Base-by-base conservation (phyloP, 345 rosid genomes). In the Acer yangbiense region DNA sequence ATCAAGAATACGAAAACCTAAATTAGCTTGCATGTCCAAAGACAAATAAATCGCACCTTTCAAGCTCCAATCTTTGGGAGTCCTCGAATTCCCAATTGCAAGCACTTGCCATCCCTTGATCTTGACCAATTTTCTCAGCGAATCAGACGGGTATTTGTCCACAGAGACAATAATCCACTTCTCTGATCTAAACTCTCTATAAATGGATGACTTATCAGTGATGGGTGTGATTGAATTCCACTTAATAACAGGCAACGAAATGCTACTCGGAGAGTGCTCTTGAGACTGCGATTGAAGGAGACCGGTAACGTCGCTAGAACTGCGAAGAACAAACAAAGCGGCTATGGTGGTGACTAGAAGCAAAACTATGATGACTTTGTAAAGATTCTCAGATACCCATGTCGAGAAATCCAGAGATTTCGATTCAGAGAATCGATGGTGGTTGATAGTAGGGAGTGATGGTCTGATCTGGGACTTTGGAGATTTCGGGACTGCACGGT, bases 31-130 rank as follows among this genome's bases (percentile, higher is more conserved):
- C 80, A 85, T 90, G 75, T 94, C 99, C 9, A 96, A 80, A 57
- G 99, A 94, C 78, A 96, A 65, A 84, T 82, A 94, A 41, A 96
- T 91, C 1, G 92, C 86, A 78, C 99, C 98, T 86, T 96, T 96
- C 32, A 97, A 88, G 68, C 61, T 86, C 99, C 99, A 97, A 80
- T 94, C 98, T 16, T 73, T 80, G 0, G 98, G 99, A 1, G 97
- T 97, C 81, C 70, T 76, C 0, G 99, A 94, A 84, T 92, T 91
- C 76, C 98, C 99, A 18, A 97, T 82, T 3, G 98, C 97, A 27
- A 97, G 85, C 65, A 94, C 88, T 76, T 97, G 99, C 99, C 99
- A 97, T 29, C 99, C 98, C 66, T 85, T 90, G 82, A 97, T 87
- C 84, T 83, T 91, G 65, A 90, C 90, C 61, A 93, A 73, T 35